Percentiles rank a stretch among this genome's conserved stretches.
Conservation (phyloP, 805 yeast species). For the Kazachstania martiniae region DNA sequence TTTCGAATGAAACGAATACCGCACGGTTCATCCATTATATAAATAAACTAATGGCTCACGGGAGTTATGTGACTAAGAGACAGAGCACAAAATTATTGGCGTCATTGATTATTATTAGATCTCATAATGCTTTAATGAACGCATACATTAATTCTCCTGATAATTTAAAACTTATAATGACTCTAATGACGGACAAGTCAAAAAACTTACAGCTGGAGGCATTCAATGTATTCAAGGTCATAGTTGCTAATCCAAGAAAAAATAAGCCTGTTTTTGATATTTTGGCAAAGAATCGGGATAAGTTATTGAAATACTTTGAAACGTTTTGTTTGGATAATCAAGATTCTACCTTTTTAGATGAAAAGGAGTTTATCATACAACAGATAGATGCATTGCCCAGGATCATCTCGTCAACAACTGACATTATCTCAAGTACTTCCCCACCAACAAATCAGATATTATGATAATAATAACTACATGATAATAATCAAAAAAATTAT, state of each 20-base stretch:
- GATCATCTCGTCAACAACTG: slow-evolving; percentile 28
- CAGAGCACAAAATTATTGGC: slow-evolving; percentile 74
- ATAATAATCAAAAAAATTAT: no score
- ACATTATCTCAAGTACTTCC: slow-evolving; percentile 1
- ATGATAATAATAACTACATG: no score
- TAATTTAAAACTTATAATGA: slow-evolving; percentile 79
- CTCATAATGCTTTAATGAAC: slow-evolving; percentile 63
- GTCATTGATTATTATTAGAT: slow-evolving; percentile 57
- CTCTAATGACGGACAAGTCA: slow-evolving; percentile 75
- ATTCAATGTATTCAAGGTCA: slow-evolving; percentile 85
- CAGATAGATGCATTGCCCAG: slow-evolving; percentile 67
- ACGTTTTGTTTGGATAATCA: slow-evolving; percentile 48
- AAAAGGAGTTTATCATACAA: slow-evolving; percentile 66
- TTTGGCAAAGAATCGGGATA: slow-evolving; percentile 70
- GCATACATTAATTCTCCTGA: slow-evolving; percentile 71
- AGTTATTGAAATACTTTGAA: slow-evolving; percentile 57
- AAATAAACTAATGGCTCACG: slow-evolving; percentile 60
- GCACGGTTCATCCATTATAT: slow-evolving; percentile 49
- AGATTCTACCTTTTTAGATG: slow-evolving; percentile 60
- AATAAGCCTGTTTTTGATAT: slow-evolving; percentile 72
- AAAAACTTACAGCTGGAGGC: slow-evolving; percentile 84
- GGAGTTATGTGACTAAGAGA: slow-evolving; percentile 85
- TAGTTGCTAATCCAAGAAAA: slow-evolving; percentile 93
- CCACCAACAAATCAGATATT: no score
- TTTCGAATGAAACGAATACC: slow-evolving; percentile 39